Base-by-base conservation (phyloP, 345 rosid genomes). In the Sonneratia alba region DNA sequence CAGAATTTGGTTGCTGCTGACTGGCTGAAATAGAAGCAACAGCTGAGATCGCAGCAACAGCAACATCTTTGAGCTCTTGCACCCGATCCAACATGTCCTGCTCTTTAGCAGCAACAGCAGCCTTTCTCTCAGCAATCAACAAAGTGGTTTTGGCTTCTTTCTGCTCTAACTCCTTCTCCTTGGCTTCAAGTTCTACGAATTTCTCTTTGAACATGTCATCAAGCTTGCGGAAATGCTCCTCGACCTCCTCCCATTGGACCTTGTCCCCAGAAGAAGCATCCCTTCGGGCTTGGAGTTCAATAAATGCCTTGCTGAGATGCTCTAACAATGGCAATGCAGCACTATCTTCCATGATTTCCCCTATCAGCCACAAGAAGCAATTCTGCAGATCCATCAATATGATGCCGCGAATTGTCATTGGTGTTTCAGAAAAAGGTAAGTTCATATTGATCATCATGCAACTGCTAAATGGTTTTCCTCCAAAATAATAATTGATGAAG, bases 31-130 rank as follows among this genome's bases (percentile, higher is more conserved):
- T 68, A 19, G 70, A 68, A 43, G 56, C 70, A 43, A 68, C 53
- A 72, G 78, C 77, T 27, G 76, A 76, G 72, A 87, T 81, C 70
- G 78, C 85, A 76, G 85, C 79, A 80, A 81, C 83, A 74, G 88
- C 89, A 66, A 81, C 85, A 83, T 85, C 87, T 81, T 84, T 87
- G 42, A 82, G 80, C 79, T 81, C 86, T 84, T 87, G 92, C 70
- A 86, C 77, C 40, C 86, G 81, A 72, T 87, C 89, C 67, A 81
- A 70, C 68, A 81, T 68, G 18, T 81, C 88, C 76, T 81, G 89
- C 77, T 87, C 88, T 71, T 80, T 84, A 70, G 85, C 79, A 70
- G 71, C 75, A 73, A 87, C 85, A 69, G 76, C 74, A 18, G 77
- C 85, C 77, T 84, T 84, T 77, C 82, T 78, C 78, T 82, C 83